Evolutionary conservation across 305 asterid genomes (phyloP), one percentile per base, ranked within the genome.

Genomic region (Fraxinus latifolia): DNA sequence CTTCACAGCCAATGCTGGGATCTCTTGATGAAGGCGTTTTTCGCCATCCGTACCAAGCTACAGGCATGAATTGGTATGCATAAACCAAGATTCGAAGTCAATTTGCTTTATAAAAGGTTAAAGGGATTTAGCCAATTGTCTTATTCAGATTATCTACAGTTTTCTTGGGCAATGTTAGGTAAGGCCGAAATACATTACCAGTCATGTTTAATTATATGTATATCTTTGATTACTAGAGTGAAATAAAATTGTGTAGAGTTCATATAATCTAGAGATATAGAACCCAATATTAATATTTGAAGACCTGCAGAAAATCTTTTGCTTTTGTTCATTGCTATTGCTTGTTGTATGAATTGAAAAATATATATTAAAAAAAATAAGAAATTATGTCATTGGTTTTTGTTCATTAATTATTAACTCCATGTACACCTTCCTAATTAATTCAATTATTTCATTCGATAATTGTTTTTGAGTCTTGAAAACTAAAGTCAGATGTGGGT

Each of bases 61-160:
- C 92, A 0, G 89, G 91, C 27, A 83, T 93, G 85, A 93, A 92
- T 85, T 94, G 98, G 97, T 94, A 90, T 85, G 81, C 91, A 1
- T 94, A 74, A 73, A 34, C 11, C 68, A 44, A 25, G 50, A 80
- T 19, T 29, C 32, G 5, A 29, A 29, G 44, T 7, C 8, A 19
- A 47, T 23, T 76, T 47, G 58, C 34, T 25, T 12, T 7, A 17
- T 34, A 47, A 25, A 5, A 21, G 32, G 42, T 74, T 34, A 36
- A 7, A 34, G 27, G 3, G 21, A 33, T 34, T 74, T 2, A 4
- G 25, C 4, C 31, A 37, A 36, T 37, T 74, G 31, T 74, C 31
- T 6, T 5, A 37, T 9, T 37, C 78, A 71, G 72, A 70, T 67
- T 79, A 62, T 78, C 15, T 47, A 34, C 53, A 39, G 39, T 60